phyloP scores from a whole-genome alignment of 306 rosid species.

The Elaeagnus macrophylla region DNA sequence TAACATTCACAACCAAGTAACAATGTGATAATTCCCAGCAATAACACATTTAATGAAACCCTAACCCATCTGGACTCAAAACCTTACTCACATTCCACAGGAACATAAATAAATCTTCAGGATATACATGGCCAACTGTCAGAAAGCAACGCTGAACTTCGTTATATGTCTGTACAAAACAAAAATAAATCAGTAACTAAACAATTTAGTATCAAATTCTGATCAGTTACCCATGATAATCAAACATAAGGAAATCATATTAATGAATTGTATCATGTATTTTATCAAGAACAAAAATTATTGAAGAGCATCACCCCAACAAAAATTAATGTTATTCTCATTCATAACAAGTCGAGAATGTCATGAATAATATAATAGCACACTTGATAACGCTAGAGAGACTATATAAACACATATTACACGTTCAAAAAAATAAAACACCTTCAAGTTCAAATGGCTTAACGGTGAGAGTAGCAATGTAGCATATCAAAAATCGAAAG shows the following conservation, averaged over 20 bases:
- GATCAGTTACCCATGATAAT: no score
- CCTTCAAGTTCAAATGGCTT: conserved; percentile 20
- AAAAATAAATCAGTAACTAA: conserved; percentile 11
- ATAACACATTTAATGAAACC: background rate
- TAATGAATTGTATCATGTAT: no score
- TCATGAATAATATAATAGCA: background rate
- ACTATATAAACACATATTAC: conserved; percentile 12
- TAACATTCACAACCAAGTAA: background rate
- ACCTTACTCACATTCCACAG: conserved; percentile 67
- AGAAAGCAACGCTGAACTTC: conserved; percentile 96
- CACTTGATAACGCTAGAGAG: conserved; percentile 1
- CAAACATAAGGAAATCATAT: no score
- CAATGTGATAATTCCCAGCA: background rate
- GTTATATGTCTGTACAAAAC: conserved; percentile 66
- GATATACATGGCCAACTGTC: conserved; percentile 79
- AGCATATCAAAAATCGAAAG: conserved; percentile 11
- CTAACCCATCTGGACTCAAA: conserved; percentile 6
- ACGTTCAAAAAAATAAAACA: conserved; percentile 1
- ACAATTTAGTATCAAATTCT: background rate
- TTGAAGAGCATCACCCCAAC: no score
- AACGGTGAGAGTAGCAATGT: conserved; percentile 7
- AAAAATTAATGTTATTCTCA: background rate
- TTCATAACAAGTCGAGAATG: background rate
- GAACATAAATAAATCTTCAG: conserved; percentile 79
- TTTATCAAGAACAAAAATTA: background rate